Base-by-base conservation (phyloP, 2,329 filamentous ascomycete species). In the Mariannaea sp. region DNA sequence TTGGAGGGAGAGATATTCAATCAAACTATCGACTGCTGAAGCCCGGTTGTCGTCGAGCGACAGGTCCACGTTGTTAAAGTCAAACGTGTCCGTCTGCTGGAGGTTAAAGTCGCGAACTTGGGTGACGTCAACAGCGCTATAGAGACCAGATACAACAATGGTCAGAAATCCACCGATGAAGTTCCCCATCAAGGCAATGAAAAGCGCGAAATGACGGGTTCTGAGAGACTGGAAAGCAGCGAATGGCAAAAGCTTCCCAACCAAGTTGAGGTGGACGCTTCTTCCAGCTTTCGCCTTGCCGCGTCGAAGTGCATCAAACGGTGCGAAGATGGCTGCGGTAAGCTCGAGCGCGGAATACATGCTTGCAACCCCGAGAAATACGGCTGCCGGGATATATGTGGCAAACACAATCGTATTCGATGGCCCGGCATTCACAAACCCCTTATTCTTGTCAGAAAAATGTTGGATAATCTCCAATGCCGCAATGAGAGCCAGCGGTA, bases 301-400 rank as follows among this genome's bases (percentile, higher is more conserved):
- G n/a, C 55, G 59, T 36, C 55, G 61, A 8, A 66, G 58, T 0
- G 56, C 54, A 12, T 56, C 55, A n/a, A 58, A 64, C 2, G 64
- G 61, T 6, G 62, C 60, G 43, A 65, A 66, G 7, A 62, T 41
- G 14, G 64, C 62, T 5, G 58, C 53, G 45, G 56, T 61, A 2
- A 57, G 49, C 43, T 57, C 61, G 7, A 65, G 45, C 8, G 52
- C 57, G 5, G 62, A 55, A 32, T 64, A 64, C 59, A 62, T 62
- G 26, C 62, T 61, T 2, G 58, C 53, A 1, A 66, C 24, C 3
- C 56, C 56, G 13, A 61, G 46, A 3, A 55, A 52, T 12, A 57
- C 39, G 5, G 58, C 58, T 14, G 56, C 62, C 1, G 64, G 68
- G 8, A 71, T 47, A 19, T 69, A 71, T 10, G 68, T 70, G 13